phyloP scores from a whole-genome alignment of 2,329 filamentous ascomycete genomes.

The Penicillium sumatraense region DNA sequence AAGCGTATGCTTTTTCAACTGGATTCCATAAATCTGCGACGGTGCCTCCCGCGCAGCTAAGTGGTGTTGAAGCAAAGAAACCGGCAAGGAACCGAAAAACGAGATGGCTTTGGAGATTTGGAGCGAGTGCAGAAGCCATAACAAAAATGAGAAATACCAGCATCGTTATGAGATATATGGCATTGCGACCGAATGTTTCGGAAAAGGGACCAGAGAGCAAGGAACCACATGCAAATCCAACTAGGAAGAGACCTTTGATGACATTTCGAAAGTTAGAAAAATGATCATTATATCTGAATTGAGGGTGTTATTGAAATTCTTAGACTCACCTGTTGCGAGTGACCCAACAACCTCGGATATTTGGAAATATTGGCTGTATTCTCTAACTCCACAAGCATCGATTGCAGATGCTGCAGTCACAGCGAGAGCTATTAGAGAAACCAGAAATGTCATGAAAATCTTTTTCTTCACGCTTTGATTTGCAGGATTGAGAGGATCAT shows the following conservation, averaged over 20 bases:
- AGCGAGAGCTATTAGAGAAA: background rate
- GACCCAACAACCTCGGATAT: background rate
- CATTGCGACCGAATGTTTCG: constrained; percentile 55
- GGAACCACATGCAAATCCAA: constrained; percentile 54
- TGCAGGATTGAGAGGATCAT: background rate
- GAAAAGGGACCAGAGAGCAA: constrained; percentile 55
- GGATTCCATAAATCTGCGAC: constrained; percentile 53
- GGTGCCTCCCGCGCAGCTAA: constrained; percentile 50
- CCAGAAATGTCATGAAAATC: background rate
- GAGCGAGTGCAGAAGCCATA: constrained; percentile 52
- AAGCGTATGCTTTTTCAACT: constrained; percentile 52
- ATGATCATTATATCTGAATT: background rate
- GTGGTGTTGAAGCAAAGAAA: constrained; percentile 49
- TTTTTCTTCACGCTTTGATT: background rate
- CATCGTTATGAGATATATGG: constrained; percentile 53
- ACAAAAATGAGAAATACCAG: constrained; percentile 54
- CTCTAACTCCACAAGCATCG: background rate
- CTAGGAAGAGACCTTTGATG: constrained; percentile 36
- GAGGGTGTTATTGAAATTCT: too few species aligned
- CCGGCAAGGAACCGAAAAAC: constrained; percentile 56
- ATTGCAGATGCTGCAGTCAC: background rate
- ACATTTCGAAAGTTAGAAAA: background rate
- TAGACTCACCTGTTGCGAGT: background rate
- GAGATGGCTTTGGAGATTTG: constrained; percentile 54
- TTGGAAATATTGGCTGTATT: background rate